Base-by-base conservation (phyloP, 2,329 filamentous ascomycete species). In the Emergomyces pasteurianus region DNA sequence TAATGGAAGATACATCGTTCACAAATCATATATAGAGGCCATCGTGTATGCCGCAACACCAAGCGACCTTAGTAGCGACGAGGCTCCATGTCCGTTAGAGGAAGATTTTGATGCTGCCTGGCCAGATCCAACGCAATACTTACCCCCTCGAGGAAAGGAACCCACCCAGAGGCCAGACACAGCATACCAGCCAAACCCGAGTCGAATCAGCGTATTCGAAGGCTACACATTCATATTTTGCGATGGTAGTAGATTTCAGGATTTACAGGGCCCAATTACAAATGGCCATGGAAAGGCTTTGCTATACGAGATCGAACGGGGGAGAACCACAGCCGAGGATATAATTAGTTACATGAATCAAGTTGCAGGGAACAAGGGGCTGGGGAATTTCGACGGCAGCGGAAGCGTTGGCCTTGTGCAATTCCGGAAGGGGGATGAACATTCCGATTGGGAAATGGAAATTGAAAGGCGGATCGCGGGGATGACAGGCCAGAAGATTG, bases 181-280 rank as follows among this genome's bases (percentile, higher is more conserved):
- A n/a, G 82, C 85, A 14, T 92, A 95, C 70, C 79, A 81, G 8
- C 92, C 94, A 0, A 83, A 92, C 63, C 65, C 78, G 0, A 74
- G 76, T 18, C 83, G 94, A 23, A 77, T 78, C 8, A 84, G 86
- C 34, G 79, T 99, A 0, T 97, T 99, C 66, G 84, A 89, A 12
- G 89, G 89, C 2, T 94, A 92, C 68, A 92, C 87, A 0, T 96
- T 97, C 69, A 80, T 99, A 3, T 96, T 97, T 68, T 87, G 92
- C 65, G 86, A 92, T 59, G 74, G 82, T 59, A 78, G 78, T 2
- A 92, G 97, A 71, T 90, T 86, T 71, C 84, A 89, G 8, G 90
- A 83, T 64, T 78, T 99, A 4, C 77, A 89, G 50, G 84, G 85
- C 0, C 85, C 87, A 0, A 87, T 99, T 63, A 87, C 86, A 0